Percentiles rank a stretch among this genome's conserved stretches.
Conservation (phyloP, 2,329 filamentous ascomycete species). For the Cordyceps javanica region DNA sequence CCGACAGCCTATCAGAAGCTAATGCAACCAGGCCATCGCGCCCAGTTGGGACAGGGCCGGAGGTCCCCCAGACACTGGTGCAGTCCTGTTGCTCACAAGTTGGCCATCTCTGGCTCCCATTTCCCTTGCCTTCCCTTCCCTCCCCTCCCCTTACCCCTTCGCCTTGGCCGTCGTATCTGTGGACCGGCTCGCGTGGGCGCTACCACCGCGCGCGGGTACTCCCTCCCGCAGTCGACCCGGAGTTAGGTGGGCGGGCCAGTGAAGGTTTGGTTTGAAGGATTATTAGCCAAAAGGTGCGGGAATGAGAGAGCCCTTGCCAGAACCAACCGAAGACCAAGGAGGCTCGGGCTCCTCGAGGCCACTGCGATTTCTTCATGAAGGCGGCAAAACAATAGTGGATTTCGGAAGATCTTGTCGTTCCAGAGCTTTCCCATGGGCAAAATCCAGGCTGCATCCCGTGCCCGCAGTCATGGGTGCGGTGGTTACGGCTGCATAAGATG, state of each 20-base stretch:
- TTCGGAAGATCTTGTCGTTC: not conserved
- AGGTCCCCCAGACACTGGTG: not conserved
- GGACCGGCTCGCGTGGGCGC: slow-evolving; percentile 1
- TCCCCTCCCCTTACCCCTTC: no score
- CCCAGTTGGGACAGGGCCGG: not conserved
- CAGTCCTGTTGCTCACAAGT: not conserved
- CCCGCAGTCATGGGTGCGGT: not conserved
- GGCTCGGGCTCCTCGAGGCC: not conserved
- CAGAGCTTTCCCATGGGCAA: not conserved
- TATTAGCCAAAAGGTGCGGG: not conserved
- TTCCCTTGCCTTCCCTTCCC: not conserved
- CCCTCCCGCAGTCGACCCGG: not conserved
- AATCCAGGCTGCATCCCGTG: not conserved
- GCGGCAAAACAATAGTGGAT: not conserved
- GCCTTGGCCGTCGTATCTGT: no score
- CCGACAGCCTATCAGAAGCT: not conserved
- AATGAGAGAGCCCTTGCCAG: not conserved
- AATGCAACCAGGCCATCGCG: not conserved
- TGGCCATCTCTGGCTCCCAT: no score
- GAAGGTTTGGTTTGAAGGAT: not conserved
- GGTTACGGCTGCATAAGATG: not conserved
- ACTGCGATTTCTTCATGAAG: not conserved
- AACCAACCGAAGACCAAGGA: not conserved
- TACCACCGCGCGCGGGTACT: not conserved
- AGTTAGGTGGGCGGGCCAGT: not conserved